Percentiles rank a stretch among this genome's conserved stretches.
phyloP scores from a whole-genome alignment of 768 basidiomycete genomes.

The Amanita brunnescens region DNA sequence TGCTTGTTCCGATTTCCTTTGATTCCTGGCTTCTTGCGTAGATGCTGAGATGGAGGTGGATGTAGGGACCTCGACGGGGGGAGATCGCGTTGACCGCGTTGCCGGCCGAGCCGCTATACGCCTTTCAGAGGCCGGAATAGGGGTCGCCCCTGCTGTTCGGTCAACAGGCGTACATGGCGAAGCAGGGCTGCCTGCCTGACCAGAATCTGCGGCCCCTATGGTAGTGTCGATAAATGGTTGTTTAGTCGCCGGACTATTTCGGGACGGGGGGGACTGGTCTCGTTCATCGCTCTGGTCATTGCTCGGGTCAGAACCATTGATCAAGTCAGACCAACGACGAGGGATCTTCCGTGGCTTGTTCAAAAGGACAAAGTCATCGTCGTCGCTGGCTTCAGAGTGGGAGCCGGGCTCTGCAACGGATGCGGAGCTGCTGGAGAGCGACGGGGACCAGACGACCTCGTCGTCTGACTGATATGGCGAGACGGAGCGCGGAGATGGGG shows the following conservation, averaged over 20 bases:
- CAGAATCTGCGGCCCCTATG: background rate
- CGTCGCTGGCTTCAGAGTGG: slow-evolving; percentile 24
- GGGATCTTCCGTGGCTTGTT: slow-evolving; percentile 18
- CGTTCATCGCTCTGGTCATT: background rate
- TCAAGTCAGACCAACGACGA: slow-evolving; percentile 8
- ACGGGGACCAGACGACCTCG: slow-evolving; percentile 45
- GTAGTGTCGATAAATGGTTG: background rate
- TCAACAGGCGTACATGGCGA: background rate
- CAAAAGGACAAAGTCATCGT: slow-evolving; percentile 46
- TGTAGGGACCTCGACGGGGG: background rate
- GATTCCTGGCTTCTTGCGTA: background rate
- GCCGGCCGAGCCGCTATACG: background rate
- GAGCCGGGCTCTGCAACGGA: slow-evolving; percentile 17
- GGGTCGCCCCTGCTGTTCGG: background rate
- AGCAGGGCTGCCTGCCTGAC: background rate
- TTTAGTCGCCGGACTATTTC: background rate
- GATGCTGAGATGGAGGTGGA: background rate
- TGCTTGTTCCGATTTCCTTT: background rate
- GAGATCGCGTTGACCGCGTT: too few relatives aligned
- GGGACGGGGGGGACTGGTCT: background rate
- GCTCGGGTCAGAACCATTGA: slow-evolving; percentile 5
- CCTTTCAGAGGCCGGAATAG: background rate
- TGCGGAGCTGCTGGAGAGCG: slow-evolving; percentile 25
- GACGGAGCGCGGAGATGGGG: slow-evolving; percentile 8
- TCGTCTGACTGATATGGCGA: slow-evolving; percentile 37